Base-by-base conservation (phyloP, 345 rosid species). In the Populus euphratica region DNA sequence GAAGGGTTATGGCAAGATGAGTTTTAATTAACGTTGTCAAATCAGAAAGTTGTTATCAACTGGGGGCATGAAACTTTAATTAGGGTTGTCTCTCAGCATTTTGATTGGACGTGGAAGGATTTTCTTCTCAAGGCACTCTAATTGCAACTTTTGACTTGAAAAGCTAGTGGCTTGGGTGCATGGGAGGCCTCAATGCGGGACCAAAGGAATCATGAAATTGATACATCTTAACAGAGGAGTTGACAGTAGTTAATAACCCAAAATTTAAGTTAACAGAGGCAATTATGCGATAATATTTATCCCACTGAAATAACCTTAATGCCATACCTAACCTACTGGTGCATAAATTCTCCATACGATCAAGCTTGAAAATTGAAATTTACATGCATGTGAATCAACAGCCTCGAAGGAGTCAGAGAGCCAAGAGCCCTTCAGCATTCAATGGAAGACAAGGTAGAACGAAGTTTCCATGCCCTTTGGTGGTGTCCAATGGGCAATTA, bases 101-200 rank as follows among this genome's bases (percentile, higher is more conserved):
- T 1, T 39, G 81, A 80, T 72, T 76, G 50, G 88, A 87, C 80
- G 79, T 12, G 72, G 79, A 78, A 75, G 74, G 74, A 59, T 59
- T 72, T 76, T 76, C 78, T 84, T 86, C 86, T 71, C 73, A n/a
- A 74, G 83, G 81, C 87, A 81, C 85, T 71, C 75, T 77, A 65
- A 82, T 84, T 79, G 80, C 89, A 70, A 78, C 89, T 86, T 86
- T 88, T 86, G 90, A 88, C 90, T 81, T 68, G 35, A 77, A 75
- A 77, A 64, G 41, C 41, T 21, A 38, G 75, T 31, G 73, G 86
- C 25, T 68, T 66, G 76, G 84, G 79, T 77, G 82, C 84, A 75
- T 73, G 79, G 75, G 69, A 68, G 80, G 77, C 41, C 39, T 39
- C 21, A 25, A 23, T 6, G 79, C 3, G 80, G 87, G 79, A 16